Evolutionary conservation across 169 alveolate genomes (phyloP), one percentile per base, ranked within the genome.

Genomic region (Sarcocystis neurona): DNA sequence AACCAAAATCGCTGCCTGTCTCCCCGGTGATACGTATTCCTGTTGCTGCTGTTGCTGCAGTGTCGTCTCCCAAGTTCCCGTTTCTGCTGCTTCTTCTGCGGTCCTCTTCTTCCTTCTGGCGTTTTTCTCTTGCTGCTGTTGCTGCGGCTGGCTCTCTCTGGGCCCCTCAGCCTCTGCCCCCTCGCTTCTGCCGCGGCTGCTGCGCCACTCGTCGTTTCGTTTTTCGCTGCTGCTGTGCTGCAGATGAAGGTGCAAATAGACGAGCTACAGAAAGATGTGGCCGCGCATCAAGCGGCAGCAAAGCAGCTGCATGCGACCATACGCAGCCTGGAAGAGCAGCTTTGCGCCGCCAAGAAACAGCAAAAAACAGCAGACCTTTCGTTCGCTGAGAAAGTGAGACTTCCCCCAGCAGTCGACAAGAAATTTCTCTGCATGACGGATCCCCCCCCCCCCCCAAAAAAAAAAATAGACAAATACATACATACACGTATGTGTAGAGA

Each of bases 231-330:
- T 53, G 66, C 66, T 15, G 66, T 15, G 5, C 39, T 72, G 1
- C 82, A 72, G 82, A 72, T 72, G 82, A 43, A 10, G 37, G 6
- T 39, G 20, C 82, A 72, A 37, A 39, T 72, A 12, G 82, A 72
- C 39, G 82, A n/a, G 34, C 46, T 72, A 53, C 82, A 72, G 34
- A 18, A 48, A 30, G 82, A 72, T 39, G 58, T 72, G 37, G 46
- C 56, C n/a, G 58, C 58, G 2, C 82, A 72, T 32, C 82, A 72
- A 53, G 32, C 15, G 15, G 82, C 82, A 39, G 47, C 82, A n/a
- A 6, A 53, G 20, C 56, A 72, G 12, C 82, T 39, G 56, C 82
- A 72, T 5, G 56, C 2, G 6, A 20, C 27, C 37, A 2, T 72
- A 30, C 82, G 41, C 82, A 39, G 41, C 20, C 82, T 72, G 18